These are phyloP conservation scores for Hordeum marinum DNA, from an alignment of 176 grass and related monocot genomes.

Conservation along the genomic window DNA sequence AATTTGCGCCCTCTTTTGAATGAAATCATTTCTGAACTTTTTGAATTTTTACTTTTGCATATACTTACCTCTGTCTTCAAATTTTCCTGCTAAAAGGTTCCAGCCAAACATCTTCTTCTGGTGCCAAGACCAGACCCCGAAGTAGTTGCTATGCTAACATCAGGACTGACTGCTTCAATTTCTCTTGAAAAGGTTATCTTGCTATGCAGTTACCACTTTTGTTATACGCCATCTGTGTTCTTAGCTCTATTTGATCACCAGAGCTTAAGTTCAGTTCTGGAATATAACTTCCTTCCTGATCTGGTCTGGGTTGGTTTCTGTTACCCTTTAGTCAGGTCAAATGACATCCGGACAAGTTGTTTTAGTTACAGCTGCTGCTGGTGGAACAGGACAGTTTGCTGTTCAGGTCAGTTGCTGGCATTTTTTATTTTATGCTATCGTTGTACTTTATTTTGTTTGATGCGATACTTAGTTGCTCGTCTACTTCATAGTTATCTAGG, in stretches of 20 bases:
- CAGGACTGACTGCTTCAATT: constrained; percentile 97
- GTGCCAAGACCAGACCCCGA: constrained; percentile 84
- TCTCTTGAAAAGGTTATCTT: constrained; percentile 82
- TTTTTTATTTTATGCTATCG: constrained; percentile 13
- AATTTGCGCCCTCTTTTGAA: not conserved
- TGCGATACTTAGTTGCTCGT: not conserved
- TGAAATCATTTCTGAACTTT: constrained; percentile 19
- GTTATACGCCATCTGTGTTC: constrained; percentile 1
- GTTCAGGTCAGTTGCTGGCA: constrained; percentile 66
- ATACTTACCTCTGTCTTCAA: not conserved
- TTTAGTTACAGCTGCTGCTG: constrained; percentile 92
- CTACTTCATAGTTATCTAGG: constrained; percentile 3
- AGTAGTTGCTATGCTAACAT: constrained; percentile 97
- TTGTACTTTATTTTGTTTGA: constrained; percentile 11
- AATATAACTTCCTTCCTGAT: constrained; percentile 19
- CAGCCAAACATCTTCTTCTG: constrained; percentile 87
- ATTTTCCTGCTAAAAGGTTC: constrained; percentile 58
- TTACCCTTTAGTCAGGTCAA: constrained; percentile 64
- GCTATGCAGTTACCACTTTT: not conserved
- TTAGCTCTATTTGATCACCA: not conserved
- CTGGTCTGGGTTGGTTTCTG: constrained; percentile 3
- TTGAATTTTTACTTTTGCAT: constrained; percentile 11
- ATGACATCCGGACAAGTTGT: constrained; percentile 80
- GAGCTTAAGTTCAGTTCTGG: not conserved
- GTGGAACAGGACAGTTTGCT: constrained; percentile 94